Conservation (phyloP, 1,284 basidiomycete species). For the Inonotus hispidus region DNA sequence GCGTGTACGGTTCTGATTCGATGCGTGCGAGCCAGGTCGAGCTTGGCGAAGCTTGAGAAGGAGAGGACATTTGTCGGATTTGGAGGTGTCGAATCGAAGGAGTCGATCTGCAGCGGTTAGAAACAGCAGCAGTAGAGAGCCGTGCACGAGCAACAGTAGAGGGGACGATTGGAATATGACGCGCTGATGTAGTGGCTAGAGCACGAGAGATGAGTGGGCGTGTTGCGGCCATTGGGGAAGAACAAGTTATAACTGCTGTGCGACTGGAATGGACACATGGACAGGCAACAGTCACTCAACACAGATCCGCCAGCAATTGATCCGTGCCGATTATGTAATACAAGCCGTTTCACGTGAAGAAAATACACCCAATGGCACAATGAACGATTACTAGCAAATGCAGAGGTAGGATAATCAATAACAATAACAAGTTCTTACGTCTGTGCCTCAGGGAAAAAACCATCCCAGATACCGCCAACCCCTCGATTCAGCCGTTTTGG, state of each 20-base stretch:
- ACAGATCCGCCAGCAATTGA: no score
- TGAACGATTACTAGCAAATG: no score
- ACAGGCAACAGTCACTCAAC: no score
- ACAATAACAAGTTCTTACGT: no score
- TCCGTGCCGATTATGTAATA: no score
- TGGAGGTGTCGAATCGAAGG: neutral
- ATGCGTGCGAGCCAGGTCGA: neutral
- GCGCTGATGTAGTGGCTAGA: neutral
- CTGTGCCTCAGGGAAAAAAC: conserved; percentile 39
- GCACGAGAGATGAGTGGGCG: neutral
- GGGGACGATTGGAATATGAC: neutral
- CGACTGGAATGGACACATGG: neutral
- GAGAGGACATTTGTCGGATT: neutral
- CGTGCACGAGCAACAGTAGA: neutral
- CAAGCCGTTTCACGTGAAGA: no score
- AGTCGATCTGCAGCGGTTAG: neutral
- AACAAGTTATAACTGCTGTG: no score
- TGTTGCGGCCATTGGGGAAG: neutral
- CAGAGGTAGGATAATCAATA: no score
- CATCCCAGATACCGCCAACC: conserved; percentile 40
- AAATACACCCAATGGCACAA: no score
- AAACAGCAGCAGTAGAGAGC: neutral
- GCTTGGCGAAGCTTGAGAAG: neutral
- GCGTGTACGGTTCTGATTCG: conserved; percentile 40
- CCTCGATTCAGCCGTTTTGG: neutral